Conservation (phyloP, 1,139 yeast species). For the Geotrichum restrictum region DNA sequence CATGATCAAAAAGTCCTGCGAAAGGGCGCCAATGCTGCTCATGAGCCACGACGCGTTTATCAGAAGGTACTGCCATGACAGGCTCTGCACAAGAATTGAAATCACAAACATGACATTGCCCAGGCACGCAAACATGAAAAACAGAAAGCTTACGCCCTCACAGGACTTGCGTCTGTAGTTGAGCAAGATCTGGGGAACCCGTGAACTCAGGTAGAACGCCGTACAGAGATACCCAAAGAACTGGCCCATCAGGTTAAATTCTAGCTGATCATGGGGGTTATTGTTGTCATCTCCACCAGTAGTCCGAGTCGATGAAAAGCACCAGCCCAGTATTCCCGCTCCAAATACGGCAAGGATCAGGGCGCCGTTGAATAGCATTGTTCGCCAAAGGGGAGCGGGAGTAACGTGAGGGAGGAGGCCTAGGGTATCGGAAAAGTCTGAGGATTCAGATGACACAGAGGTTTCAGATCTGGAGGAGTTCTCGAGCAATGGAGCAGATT, state of each 20-base stretch:
- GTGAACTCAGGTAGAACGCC: constrained; percentile 75
- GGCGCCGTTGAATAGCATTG: constrained; percentile 50
- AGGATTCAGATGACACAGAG: not conserved
- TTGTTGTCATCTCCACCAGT: constrained; percentile 30
- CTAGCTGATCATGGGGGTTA: too few relatives aligned
- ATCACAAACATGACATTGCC: constrained; percentile 88
- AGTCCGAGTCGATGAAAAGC: constrained; percentile 45
- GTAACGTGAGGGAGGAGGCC: not conserved
- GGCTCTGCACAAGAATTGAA: constrained; percentile 68
- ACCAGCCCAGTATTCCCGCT: constrained; percentile 84
- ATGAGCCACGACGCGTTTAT: constrained; percentile 90
- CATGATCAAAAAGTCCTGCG: constrained; percentile 75
- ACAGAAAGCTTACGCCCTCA: constrained; percentile 88
- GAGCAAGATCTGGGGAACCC: constrained; percentile 82
- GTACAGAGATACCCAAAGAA: constrained; percentile 92
- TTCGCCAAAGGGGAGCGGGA: not conserved
- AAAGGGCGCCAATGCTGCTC: constrained; percentile 84
- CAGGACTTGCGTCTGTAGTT: constrained; percentile 82
- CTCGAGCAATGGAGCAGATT: too few relatives aligned
- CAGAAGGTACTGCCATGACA: constrained; percentile 62
- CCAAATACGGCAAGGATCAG: constrained; percentile 67
- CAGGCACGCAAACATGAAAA: constrained; percentile 86
- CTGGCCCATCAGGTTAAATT: constrained; percentile 76
- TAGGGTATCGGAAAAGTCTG: not conserved
- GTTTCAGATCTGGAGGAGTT: too few relatives aligned